A percentile compares a stretch with the other conserved stretches of the same genome.
These are phyloP conservation scores for Aureobasidium lini DNA, from an alignment of 2,329 filamentous ascomycete species.

Conservation along the genomic window DNA sequence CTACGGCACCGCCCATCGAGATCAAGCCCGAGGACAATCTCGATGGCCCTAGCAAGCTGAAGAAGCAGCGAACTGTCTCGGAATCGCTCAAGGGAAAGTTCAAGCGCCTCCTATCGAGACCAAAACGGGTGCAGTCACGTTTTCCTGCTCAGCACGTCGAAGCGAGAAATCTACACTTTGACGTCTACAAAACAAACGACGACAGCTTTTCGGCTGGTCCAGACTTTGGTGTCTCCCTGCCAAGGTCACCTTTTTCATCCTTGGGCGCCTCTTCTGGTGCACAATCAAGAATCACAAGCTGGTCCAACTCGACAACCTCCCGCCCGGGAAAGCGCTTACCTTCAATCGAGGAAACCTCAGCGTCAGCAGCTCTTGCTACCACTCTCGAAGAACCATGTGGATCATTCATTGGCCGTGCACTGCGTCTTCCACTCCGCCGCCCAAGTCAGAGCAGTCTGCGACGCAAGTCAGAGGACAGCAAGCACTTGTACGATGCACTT, in stretches of 20 bases:
- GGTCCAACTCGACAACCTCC: slow-evolving; percentile 55
- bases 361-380: slow-evolving; percentile 4
- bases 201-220: slow-evolving; percentile 10
- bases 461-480: slow-evolving; percentile 42
- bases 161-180: slow-evolving; percentile 27
- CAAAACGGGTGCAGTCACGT: slow-evolving; percentile 28
- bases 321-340: slow-evolving; percentile 22
- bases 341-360: slow-evolving; percentile 13
- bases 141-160: slow-evolving; percentile 46
- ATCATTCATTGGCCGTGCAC: slow-evolving; percentile 26
- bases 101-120: slow-evolving; percentile 48
- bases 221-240: slow-evolving; percentile 10
- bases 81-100: slow-evolving; percentile 54
- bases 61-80: slow-evolving; percentile 55
- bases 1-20: neutral
- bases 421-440: slow-evolving; percentile 22
- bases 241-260: slow-evolving; percentile 1
- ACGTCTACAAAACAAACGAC: slow-evolving; percentile 15
- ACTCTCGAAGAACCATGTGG: slow-evolving; percentile 10
- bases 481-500: slow-evolving; percentile 57
- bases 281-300: slow-evolving; percentile 62
- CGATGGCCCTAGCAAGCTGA: slow-evolving; percentile 2
- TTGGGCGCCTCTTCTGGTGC: neutral
- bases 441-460: slow-evolving; percentile 23
- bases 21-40: slow-evolving; percentile 19